Conservation (phyloP, 345 rosid genomes). For the Fremontodendron californicum region DNA sequence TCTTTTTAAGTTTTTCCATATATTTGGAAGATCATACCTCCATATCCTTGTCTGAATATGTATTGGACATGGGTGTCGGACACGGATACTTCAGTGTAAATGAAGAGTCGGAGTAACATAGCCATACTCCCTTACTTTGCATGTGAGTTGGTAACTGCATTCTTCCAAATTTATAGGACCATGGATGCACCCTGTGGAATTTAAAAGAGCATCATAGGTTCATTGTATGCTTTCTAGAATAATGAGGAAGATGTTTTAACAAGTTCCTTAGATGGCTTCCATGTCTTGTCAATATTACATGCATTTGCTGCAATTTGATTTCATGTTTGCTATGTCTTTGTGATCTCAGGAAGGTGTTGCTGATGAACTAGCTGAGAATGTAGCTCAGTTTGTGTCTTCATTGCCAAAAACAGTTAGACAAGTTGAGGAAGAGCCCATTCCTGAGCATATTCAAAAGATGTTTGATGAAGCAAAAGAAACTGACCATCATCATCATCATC, state of each 20-base stretch:
- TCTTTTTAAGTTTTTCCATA: too few relatives aligned
- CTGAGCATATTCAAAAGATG: conserved; percentile 37
- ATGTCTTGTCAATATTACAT: background rate
- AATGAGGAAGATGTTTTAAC: background rate
- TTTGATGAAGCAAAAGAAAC: conserved; percentile 50
- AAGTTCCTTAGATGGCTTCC: background rate
- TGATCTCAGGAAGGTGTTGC: conserved; percentile 58
- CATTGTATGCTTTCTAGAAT: background rate
- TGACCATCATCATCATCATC: conserved; percentile 36
- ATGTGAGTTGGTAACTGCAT: background rate
- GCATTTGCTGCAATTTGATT: background rate
- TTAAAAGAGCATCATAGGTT: background rate
- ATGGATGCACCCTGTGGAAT: background rate
- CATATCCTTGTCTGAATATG: too few relatives aligned
- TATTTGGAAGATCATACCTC: too few relatives aligned
- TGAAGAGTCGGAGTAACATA: too few relatives aligned
- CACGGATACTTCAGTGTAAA: too few relatives aligned
- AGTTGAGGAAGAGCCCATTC: conserved; percentile 46
- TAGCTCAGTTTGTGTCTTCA: conserved; percentile 51
- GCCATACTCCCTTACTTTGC: background rate
- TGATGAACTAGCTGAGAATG: conserved; percentile 52
- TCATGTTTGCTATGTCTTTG: background rate
- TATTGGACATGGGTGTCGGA: too few relatives aligned
- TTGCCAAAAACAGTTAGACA: conserved; percentile 55
- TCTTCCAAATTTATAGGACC: background rate